These are phyloP conservation scores for Fusarium tricinctum DNA, from an alignment of 2,329 filamentous ascomycete species.

Conservation along the genomic window DNA sequence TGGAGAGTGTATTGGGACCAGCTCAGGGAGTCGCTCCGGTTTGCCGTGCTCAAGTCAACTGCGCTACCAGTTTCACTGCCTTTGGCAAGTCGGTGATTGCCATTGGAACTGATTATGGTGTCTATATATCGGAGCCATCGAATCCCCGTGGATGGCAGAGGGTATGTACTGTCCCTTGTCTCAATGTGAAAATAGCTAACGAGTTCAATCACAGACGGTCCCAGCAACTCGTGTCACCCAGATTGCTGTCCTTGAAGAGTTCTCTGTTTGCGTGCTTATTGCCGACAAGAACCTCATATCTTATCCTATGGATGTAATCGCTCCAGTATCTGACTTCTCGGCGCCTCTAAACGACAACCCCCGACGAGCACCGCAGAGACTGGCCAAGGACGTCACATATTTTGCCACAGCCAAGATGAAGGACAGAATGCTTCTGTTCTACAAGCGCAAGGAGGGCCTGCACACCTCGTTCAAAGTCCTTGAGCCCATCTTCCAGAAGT, in stretches of 20 bases:
- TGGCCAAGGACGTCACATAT: conserved; percentile 95
- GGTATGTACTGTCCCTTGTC: conserved; percentile 67
- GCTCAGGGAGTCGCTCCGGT: conserved; percentile 80
- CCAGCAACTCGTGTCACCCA: conserved; percentile 85
- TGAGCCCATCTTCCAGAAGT: conserved; percentile 94
- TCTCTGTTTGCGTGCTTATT: conserved; percentile 91
- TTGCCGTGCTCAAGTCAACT: conserved; percentile 90
- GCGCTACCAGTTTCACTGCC: conserved; percentile 88
- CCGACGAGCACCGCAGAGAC: conserved; percentile 89
- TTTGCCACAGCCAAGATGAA: conserved; percentile 98
- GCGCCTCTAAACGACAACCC: conserved; percentile 77
- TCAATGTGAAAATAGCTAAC: conserved; percentile 35
- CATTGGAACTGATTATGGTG: conserved; percentile 94
- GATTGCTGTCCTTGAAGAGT: conserved; percentile 94
- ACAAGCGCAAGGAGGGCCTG: conserved; percentile 94
- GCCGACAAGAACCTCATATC: conserved; percentile 92
- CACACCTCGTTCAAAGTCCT: conserved; percentile 97
- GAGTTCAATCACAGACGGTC: conserved; percentile 71
- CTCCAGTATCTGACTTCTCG: conserved; percentile 72
- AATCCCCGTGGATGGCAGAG: conserved; percentile 93
- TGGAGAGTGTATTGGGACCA: conserved; percentile 82
- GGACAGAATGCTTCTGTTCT: conserved; percentile 92
- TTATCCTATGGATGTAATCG: conserved; percentile 91
- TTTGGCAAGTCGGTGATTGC: conserved; percentile 90
- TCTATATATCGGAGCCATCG: conserved; percentile 88